Percentiles rank a stretch among this genome's conserved stretches.
These are phyloP conservation scores for Ilyonectria mors-panacis DNA, from an alignment of 2,329 filamentous ascomycete genomes.

Conservation along the genomic window DNA sequence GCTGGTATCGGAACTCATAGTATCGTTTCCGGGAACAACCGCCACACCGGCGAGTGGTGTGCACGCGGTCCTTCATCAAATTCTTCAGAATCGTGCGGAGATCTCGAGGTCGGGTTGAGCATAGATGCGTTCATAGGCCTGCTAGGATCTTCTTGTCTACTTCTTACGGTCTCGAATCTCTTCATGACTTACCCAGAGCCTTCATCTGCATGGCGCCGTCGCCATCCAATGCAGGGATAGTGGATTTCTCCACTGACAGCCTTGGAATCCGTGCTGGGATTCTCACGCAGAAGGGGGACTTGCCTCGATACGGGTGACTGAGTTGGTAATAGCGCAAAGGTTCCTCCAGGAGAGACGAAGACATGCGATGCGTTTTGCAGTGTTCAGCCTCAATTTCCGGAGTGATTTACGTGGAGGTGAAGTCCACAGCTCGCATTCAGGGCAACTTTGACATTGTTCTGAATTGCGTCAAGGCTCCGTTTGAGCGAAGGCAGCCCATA, in stretches of 20 bases:
- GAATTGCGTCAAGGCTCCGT: slow-evolving; percentile 37
- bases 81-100: slow-evolving; percentile 39
- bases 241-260: slow-evolving; percentile 28
- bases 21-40: slow-evolving; percentile 40
- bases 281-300: slow-evolving; percentile 36
- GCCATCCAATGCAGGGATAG: slow-evolving; percentile 8
- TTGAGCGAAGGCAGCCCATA: slow-evolving; percentile 40
- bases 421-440: slow-evolving; percentile 47
- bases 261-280: slow-evolving; percentile 40
- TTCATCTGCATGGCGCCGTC: slow-evolving; percentile 30
- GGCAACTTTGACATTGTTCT: slow-evolving; percentile 38
- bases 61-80: slow-evolving; percentile 41
- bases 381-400: slow-evolving; percentile 31
- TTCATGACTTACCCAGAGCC: slow-evolving; percentile 14
- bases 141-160: slow-evolving; percentile 23
- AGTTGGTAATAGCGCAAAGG: slow-evolving; percentile 40
- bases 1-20: slow-evolving; percentile 50
- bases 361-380: slow-evolving; percentile 38
- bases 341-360: slow-evolving; percentile 44
- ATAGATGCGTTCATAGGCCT: slow-evolving; percentile 41
- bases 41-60: slow-evolving; percentile 46
- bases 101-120: slow-evolving; percentile 16
- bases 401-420: slow-evolving; percentile 47
- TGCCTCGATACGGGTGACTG: slow-evolving; percentile 42
- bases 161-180: slow-evolving; percentile 28